These are phyloP conservation scores for Aspergillus leporis DNA, from an alignment of 495 filamentous ascomycete species.

Conservation along the genomic window DNA sequence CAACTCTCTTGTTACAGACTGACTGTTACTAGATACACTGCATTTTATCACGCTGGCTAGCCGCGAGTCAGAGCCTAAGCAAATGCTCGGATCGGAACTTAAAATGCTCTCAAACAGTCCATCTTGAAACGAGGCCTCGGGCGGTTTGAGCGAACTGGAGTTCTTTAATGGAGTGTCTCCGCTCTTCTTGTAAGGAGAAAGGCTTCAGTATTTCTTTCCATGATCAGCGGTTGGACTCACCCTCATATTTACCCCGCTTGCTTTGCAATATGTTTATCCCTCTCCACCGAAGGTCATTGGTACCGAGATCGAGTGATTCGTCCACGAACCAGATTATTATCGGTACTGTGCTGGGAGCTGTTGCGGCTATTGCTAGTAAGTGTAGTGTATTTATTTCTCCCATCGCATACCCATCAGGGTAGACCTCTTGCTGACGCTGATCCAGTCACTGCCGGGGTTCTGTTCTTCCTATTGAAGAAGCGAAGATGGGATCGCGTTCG, in stretches of 20 bases:
- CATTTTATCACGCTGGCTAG: not conserved
- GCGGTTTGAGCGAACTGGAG: not conserved
- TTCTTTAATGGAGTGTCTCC: conserved; percentile 1
- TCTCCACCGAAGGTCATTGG: not conserved
- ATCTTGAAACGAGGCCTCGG: not conserved
- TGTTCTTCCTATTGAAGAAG: conserved; percentile 29
- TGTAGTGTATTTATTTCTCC: conserved; percentile 1
- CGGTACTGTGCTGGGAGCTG: conserved; percentile 30
- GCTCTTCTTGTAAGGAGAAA: not conserved
- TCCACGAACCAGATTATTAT: conserved; percentile 26
- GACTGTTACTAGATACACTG: not conserved
- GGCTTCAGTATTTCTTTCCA: not conserved
- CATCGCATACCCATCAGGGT: not conserved
- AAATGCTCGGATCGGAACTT: not conserved
- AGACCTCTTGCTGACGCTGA: not conserved
- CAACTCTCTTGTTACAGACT: not conserved
- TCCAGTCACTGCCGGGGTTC: conserved; percentile 25
- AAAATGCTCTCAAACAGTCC: not conserved
- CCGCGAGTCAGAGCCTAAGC: not conserved
- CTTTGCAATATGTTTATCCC: not conserved
- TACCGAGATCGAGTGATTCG: not conserved
- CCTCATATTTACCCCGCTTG: not conserved
- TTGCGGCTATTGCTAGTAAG: conserved; percentile 29
- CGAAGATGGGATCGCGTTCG: conserved; percentile 26
- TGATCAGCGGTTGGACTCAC: not conserved